Evolutionary conservation across 2,329 filamentous ascomycete species (phyloP), one percentile per base, ranked within the genome.

Genomic region (Zymoseptoria tritici): DNA sequence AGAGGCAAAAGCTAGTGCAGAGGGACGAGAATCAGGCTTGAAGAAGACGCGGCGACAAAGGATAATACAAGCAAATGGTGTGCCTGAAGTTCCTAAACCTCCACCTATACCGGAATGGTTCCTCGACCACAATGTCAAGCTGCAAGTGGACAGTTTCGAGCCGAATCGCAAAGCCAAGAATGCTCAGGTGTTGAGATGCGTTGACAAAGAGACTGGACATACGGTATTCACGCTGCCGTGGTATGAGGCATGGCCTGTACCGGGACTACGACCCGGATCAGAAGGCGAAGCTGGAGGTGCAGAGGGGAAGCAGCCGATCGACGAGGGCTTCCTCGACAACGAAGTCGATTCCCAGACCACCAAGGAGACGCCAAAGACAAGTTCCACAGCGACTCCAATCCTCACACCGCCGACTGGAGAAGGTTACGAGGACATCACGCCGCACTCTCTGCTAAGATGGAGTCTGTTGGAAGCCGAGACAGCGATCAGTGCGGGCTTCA

Each of bases 81-180:
- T 56, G 55, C 49, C 56, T 19, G 60, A 67, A 51, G 59, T 68
- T 16, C 70, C 70, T 1, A 67, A 63, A 53, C 70, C 71, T 3
- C 71, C 71, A 19, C 70, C 71, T 7, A 62, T 74, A n/a, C 73
- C 73, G 11, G 67, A 72, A 5, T 75, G 73, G 73, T 75, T 75
- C 57, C 55, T 75, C 52, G 66, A 67, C 22, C 65, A 73, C 55
- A 74, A 75, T 65, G 71, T 75, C 52, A 67, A 67, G 51, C 61
- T 74, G 22, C 57, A 59, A 55, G 52, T 54, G 46, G 62, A 64
- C 29, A 57, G 57, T 7, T 56, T 56, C 3, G 55, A 55, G 31
- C 59, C 62, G 16, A 53, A 66, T 57, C 58, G 53, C 9, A 50
- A 46, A 11, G 62, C 62, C 19, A 58, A 61, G 58, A 57, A 57